phyloP scores from a whole-genome alignment of 129 eudicot species.

The Chrysanthemum lavandulifolium region DNA sequence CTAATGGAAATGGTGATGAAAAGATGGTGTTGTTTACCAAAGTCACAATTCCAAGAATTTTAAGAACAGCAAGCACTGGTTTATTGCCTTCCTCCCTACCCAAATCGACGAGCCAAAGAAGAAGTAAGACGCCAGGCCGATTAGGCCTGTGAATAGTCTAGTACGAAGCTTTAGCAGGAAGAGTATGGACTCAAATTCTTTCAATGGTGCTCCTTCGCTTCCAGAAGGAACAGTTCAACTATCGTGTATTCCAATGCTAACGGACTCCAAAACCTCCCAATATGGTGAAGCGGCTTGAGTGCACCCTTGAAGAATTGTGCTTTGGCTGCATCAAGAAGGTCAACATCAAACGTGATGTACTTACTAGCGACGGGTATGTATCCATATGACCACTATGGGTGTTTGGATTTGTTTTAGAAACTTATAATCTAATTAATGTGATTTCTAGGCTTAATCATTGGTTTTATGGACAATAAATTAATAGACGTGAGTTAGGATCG shows the following conservation, averaged over 20 bases:
- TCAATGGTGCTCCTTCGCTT: slow-evolving; percentile 19
- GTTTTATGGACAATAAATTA: too few species aligned
- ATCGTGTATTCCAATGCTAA: slow-evolving; percentile 66
- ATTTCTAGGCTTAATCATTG: background rate
- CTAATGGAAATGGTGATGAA: background rate
- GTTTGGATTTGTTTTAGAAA: background rate
- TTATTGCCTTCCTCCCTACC: slow-evolving; percentile 20
- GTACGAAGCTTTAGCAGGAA: slow-evolving; percentile 37
- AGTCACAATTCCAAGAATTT: slow-evolving; percentile 29
- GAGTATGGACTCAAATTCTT: slow-evolving; percentile 24
- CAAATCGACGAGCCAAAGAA: slow-evolving; percentile 37
- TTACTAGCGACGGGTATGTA: slow-evolving; percentile 50
- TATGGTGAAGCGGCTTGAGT: slow-evolving; percentile 57
- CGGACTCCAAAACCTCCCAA: slow-evolving; percentile 54
- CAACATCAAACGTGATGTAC: slow-evolving; percentile 48
- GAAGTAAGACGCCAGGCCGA: slow-evolving; percentile 21
- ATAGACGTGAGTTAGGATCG: too few species aligned
- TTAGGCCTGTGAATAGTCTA: slow-evolving; percentile 23
- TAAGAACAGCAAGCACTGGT: slow-evolving; percentile 29
- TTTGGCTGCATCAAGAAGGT: slow-evolving; percentile 69
- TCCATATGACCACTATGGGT: background rate
- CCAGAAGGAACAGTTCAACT: slow-evolving; percentile 35
- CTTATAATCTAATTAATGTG: background rate
- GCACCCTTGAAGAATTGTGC: slow-evolving; percentile 80
- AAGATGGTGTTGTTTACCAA: slow-evolving; percentile 17